phyloP scores from a whole-genome alignment of 2,329 filamentous ascomycete species.

The Stachybotrys chlorohalonatus region DNA sequence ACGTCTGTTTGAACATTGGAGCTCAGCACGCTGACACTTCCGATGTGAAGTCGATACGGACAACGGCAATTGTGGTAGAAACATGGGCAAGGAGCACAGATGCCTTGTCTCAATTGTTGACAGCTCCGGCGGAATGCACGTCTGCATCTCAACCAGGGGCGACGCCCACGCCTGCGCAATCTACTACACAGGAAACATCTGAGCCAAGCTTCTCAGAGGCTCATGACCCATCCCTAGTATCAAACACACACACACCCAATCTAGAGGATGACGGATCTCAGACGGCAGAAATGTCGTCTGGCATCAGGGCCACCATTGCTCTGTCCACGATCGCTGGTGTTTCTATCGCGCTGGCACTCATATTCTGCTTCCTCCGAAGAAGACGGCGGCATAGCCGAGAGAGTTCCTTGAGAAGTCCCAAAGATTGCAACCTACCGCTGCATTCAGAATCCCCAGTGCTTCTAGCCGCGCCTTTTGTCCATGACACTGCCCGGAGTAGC shows the following conservation, averaged over 20 bases:
- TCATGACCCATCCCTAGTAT: constrained; percentile 9
- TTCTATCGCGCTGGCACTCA: constrained; percentile 24
- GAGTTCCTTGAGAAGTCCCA: background rate
- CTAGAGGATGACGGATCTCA: background rate
- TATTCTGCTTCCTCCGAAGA: constrained; percentile 25
- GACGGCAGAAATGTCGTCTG: constrained; percentile 20
- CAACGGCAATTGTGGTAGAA: background rate
- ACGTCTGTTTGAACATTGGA: constrained; percentile 8
- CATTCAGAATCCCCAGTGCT: background rate
- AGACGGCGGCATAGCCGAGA: constrained; percentile 4
- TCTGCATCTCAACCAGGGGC: background rate
- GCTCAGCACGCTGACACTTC: background rate
- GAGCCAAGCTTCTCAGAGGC: constrained; percentile 4
- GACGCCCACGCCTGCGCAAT: background rate
- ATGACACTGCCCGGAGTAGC: background rate
- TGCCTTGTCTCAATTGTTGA: background rate
- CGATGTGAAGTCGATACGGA: background rate
- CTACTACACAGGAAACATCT: background rate
- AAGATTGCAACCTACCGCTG: background rate
- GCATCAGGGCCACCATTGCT: constrained; percentile 35
- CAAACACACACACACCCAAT: constrained; percentile 5
- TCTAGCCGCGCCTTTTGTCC: background rate
- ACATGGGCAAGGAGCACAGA: background rate
- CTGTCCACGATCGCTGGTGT: constrained; percentile 30
- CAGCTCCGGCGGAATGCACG: background rate